A percentile compares a stretch with the other conserved stretches of the same genome.
These are phyloP conservation scores for Cicer bijugum DNA, from an alignment of 306 rosid genomes.

Conservation along the genomic window DNA sequence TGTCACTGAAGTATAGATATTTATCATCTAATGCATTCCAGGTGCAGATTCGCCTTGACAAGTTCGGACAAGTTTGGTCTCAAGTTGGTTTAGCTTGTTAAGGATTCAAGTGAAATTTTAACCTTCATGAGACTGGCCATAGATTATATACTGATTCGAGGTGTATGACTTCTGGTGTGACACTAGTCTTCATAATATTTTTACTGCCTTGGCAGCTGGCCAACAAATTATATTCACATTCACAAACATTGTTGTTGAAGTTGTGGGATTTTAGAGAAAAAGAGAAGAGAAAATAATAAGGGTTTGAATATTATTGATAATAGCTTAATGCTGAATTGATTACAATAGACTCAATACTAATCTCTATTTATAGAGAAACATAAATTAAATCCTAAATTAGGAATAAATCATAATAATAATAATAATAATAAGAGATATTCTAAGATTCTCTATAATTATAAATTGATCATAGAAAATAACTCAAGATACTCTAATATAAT, in stretches of 20 bases:
- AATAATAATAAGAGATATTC: no score
- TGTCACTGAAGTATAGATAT: not conserved
- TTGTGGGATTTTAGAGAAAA: no score
- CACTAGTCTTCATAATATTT: not conserved
- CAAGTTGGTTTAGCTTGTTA: slow-evolving; percentile 17
- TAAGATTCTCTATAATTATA: no score
- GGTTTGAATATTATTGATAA: no score
- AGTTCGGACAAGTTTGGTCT: not conserved
- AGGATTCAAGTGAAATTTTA: not conserved
- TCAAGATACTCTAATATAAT: no score
- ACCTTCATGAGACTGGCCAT: not conserved
- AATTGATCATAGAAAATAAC: no score
- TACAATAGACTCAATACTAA: no score
- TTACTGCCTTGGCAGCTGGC: not conserved
- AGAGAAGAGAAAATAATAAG: no score
- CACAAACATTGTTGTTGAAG: not conserved
- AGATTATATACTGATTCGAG: slow-evolving; percentile 9
- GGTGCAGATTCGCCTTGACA: not conserved
- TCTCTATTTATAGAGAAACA: no score
- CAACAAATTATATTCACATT: not conserved
- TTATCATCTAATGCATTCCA: not conserved
- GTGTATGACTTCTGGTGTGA: not conserved
- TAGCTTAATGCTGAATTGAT: no score
- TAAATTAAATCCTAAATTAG: no score
- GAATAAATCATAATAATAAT: no score